Conservation (phyloP, 2,329 filamentous ascomycete genomes). For the Lecanicillium sp. region DNA sequence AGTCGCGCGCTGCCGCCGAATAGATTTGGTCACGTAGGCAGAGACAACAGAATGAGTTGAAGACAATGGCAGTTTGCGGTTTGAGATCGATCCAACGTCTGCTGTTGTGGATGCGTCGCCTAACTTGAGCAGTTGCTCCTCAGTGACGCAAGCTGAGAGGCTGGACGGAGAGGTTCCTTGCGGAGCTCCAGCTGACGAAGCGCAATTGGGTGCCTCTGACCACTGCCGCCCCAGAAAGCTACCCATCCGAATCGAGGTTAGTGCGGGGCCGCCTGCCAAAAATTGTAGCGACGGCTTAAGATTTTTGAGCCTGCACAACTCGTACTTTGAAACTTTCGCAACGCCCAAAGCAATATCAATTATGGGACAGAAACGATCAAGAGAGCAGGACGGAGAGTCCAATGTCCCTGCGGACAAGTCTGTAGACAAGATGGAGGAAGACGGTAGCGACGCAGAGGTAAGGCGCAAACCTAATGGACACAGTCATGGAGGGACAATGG, state of each 20-base stretch:
- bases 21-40: no score
- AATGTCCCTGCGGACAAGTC: conserved; percentile 30
- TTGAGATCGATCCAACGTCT: not conserved
- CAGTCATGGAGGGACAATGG: conserved; percentile 1
- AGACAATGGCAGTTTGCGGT: no score
- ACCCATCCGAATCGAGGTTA: conserved; percentile 4
- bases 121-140: conserved; percentile 2
- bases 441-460: conserved; percentile 47
- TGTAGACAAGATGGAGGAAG: conserved; percentile 41
- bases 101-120: not conserved
- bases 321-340: not conserved
- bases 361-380: conserved; percentile 44
- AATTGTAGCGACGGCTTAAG: conserved; percentile 1
- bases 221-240: not conserved
- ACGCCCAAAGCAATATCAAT: conserved; percentile 6
- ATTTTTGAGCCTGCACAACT: not conserved
- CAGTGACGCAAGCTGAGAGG: conserved; percentile 10
- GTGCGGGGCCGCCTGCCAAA: conserved; percentile 6
- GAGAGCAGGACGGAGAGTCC: conserved; percentile 36
- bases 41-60: no score
- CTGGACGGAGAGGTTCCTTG: conserved; percentile 2
- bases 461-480: conserved; percentile 7
- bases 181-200: not conserved
- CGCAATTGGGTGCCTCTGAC: not conserved
- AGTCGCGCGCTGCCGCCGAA: no score